Conservation (phyloP, 352 stramenopile genomes). For the Phytophthora agathidicida region DNA sequence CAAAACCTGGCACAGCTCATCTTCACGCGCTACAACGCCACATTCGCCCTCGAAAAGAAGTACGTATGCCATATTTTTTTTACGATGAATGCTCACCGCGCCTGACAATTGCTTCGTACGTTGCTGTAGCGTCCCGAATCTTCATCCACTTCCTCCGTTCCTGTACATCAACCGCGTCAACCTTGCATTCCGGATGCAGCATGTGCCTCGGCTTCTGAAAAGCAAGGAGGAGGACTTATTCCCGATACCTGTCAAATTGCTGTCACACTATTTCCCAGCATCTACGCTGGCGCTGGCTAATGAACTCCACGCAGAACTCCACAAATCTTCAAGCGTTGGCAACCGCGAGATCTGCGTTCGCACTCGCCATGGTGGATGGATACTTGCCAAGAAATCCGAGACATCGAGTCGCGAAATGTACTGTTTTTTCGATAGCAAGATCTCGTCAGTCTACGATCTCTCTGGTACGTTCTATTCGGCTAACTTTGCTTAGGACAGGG, state of each 20-base stretch:
- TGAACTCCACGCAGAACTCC: conserved; percentile 46
- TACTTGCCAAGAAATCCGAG: conserved; percentile 56
- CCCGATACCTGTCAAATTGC: conserved; percentile 46
- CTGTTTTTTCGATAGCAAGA: conserved; percentile 67
- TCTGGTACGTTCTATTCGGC: conserved; percentile 39
- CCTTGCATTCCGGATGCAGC: conserved; percentile 51
- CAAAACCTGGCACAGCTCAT: conserved; percentile 45
- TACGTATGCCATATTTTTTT: conserved; percentile 8
- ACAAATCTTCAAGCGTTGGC: conserved; percentile 29
- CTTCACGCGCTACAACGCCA: conserved; percentile 32
- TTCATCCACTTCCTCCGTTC: conserved; percentile 39
- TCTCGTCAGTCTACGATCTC: conserved; percentile 58
- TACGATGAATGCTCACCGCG: neutral
- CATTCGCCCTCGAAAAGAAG: conserved; percentile 32
- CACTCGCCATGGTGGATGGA: conserved; percentile 61
- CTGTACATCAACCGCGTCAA: conserved; percentile 69
- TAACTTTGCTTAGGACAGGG: neutral
- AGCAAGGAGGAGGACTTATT: conserved; percentile 56
- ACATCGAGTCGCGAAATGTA: conserved; percentile 58
- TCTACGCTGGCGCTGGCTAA: conserved; percentile 48
- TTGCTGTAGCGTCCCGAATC: conserved; percentile 27
- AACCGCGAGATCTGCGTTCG: conserved; percentile 62
- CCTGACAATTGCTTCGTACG: conserved; percentile 10
- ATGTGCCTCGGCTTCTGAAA: conserved; percentile 61
- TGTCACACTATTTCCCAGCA: conserved; percentile 53